Conservation (phyloP, 495 filamentous ascomycete species). For the Friedmanniomyces simplex region DNA sequence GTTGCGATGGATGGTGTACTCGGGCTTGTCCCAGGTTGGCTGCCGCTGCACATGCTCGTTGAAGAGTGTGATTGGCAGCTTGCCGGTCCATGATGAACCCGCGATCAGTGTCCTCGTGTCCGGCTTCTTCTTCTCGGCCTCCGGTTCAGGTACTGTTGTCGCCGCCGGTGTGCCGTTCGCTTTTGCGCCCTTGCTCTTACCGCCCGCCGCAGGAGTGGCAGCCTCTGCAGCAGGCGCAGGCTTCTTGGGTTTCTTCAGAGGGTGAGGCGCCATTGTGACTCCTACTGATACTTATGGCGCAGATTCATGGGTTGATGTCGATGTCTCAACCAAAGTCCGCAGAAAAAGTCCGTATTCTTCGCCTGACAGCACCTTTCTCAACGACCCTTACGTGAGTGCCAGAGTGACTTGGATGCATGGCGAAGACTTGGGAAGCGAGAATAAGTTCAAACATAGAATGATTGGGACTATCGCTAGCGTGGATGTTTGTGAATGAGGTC, state of each 20-base stretch:
- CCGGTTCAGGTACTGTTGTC: slow-evolving; percentile 33
- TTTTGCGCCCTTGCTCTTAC: slow-evolving; percentile 20
- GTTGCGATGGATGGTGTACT: slow-evolving; percentile 52
- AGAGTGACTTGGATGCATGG: background rate
- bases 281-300: background rate
- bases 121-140: slow-evolving; percentile 65
- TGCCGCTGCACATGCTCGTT: slow-evolving; percentile 91
- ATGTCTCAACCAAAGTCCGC: background rate
- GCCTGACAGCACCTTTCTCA: too few relatives aligned
- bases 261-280: background rate
- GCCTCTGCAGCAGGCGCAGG: background rate
- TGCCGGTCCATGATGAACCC: slow-evolving; percentile 94
- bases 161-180: slow-evolving; percentile 31
- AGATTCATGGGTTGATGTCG: background rate
- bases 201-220: background rate
- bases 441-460: background rate
- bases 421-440: background rate
- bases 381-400: too few relatives aligned
- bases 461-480: background rate
- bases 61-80: slow-evolving; percentile 84
- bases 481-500: background rate
- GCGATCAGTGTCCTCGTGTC: slow-evolving; percentile 82
- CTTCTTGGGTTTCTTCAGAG: background rate
- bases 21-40: slow-evolving; percentile 89
- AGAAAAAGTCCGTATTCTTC: background rate